Evolutionary conservation across 768 basidiomycete genomes (phyloP), one percentile per base, ranked within the genome.

Genomic region (Collybia mongolica): DNA sequence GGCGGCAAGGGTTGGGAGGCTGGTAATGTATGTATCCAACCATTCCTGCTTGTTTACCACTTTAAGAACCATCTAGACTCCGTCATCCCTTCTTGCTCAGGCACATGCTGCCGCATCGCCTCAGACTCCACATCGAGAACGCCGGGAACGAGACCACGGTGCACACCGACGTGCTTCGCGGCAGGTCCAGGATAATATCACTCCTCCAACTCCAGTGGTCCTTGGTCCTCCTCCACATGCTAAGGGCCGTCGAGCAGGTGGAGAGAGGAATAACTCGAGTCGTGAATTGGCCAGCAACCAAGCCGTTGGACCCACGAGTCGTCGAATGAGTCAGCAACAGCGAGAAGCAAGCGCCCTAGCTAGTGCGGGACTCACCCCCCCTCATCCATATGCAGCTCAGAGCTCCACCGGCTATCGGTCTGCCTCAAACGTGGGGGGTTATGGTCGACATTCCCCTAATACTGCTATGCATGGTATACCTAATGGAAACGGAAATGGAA

Each of bases 1-100:
- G 80, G 81, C 44, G 94, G 95, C 56, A 95, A 95, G 69, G 96
- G 95, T 38, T 97, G 95, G 94, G 93, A 98, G 77, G 88, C 86
- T 35, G 77, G 83, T 52, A 84, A 81, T 62, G 93, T 93, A 67
- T 57, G 88, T 80, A 26, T 44, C 44, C 51, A n/a, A 29, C 39
- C n/a, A 6, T 44, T 35, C 12, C 24, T 38, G 12, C 42, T 44
- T 48, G 41, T 58, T 42, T 32, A 35, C 39, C 14, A 53, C 20
- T 49, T 49, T 54, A 44, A 49, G 17, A 53, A 45, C 39, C 22
- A 53, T 36, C 23, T 54, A 79, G 77, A 73, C 75, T 0, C 70
- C 70, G 24, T 74, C 72, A 37, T 71, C 71, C 41, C 62, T 71
- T 39, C 71, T 77, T 46, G 73, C 69, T 5, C 76, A 77, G 59